phyloP scores from a whole-genome alignment of 129 eudicot species.

The Silybum marianum region DNA sequence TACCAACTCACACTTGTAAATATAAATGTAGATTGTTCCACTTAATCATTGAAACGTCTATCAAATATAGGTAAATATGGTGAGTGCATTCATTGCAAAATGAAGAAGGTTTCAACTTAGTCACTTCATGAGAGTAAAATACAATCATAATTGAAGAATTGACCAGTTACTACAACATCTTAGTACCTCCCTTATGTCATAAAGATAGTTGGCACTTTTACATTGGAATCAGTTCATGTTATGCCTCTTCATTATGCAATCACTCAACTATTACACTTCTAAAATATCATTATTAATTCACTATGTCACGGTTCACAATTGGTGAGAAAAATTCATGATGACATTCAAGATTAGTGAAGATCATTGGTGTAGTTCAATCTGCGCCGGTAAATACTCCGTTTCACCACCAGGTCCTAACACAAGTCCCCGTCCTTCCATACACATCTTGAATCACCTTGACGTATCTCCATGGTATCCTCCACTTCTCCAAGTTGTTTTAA shows the following conservation, averaged over 20 bases:
- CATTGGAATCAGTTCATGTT: background rate
- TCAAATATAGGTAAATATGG: background rate
- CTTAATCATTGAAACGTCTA: background rate
- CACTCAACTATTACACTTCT: background rate
- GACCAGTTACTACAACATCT: background rate
- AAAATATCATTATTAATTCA: background rate
- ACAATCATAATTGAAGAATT: background rate
- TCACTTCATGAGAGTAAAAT: background rate
- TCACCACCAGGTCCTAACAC: background rate
- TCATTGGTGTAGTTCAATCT: background rate
- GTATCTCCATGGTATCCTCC: background rate
- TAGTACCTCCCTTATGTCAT: conserved; percentile 3
- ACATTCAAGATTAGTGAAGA: background rate
- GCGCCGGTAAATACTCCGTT: background rate
- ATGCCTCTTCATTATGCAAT: background rate
- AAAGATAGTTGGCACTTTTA: conserved; percentile 7
- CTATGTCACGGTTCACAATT: background rate
- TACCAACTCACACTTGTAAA: conserved; percentile 9
- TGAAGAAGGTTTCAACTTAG: background rate
- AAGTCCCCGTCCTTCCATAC: background rate
- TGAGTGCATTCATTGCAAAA: conserved; percentile 13
- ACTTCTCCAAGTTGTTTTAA: background rate
- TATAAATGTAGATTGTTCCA: conserved; percentile 14
- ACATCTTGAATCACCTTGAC: background rate
- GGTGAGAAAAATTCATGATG: background rate